Percentiles rank a stretch among this genome's conserved stretches.
Conservation (phyloP, 2,329 filamentous ascomycete species). For the Exutisphaerella laricina region DNA sequence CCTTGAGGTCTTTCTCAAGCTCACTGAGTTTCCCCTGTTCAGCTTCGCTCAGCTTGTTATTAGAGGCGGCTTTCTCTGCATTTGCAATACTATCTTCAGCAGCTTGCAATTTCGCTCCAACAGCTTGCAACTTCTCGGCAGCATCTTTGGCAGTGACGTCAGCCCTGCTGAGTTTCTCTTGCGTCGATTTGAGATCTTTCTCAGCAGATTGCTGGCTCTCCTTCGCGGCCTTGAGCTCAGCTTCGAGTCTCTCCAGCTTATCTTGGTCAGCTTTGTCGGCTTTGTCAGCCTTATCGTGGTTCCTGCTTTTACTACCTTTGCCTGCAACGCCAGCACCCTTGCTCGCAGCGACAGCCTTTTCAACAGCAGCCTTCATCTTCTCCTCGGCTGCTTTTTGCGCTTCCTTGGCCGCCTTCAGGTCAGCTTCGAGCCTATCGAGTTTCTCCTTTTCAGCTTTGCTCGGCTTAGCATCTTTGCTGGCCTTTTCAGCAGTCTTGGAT, state of each 20-base stretch:
- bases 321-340: conserved; percentile 6
- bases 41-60: conserved; percentile 2
- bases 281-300: too few relatives aligned
- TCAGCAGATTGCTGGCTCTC: conserved; percentile 13
- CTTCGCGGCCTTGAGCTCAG: conserved; percentile 8
- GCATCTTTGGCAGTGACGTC: conserved; percentile 16
- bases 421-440: conserved; percentile 11
- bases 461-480: background rate
- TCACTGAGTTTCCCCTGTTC: conserved; percentile 11
- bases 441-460: conserved; percentile 14
- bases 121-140: conserved; percentile 7
- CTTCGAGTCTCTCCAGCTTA: conserved; percentile 3
- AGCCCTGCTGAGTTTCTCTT: conserved; percentile 10
- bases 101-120: background rate
- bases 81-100: background rate
- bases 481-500: conserved; percentile 7
- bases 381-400: conserved; percentile 5
- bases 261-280: conserved; percentile 1
- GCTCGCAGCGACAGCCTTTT: conserved; percentile 8
- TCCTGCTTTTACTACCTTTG: conserved; percentile 6
- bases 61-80: conserved; percentile 9
- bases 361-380: conserved; percentile 7
- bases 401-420: conserved; percentile 8
- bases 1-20: conserved; percentile 16
- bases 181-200: conserved; percentile 10